A percentile compares a stretch with the other conserved stretches of the same genome.
phyloP scores from a whole-genome alignment of 306 rosid genomes.

The Ormosia semicastrata region DNA sequence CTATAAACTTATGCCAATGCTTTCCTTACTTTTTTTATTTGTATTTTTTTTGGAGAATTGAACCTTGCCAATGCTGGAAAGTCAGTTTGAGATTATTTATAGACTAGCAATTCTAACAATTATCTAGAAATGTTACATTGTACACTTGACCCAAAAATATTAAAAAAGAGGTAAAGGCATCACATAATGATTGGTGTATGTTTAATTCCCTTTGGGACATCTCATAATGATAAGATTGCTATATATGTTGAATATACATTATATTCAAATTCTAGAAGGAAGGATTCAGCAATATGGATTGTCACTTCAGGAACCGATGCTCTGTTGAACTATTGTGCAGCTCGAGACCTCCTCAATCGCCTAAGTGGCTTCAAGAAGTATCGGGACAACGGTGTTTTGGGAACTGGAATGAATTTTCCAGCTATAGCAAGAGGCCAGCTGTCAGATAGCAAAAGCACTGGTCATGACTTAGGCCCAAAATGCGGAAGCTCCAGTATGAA shows the following conservation, averaged over 20 bases:
- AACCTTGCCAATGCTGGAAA: slow-evolving; percentile 13
- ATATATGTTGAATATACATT: slow-evolving; percentile 22
- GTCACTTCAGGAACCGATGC: neutral
- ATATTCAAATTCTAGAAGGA: slow-evolving; percentile 15
- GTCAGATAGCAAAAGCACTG: slow-evolving; percentile 25
- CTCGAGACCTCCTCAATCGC: slow-evolving; percentile 42
- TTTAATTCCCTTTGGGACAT: slow-evolving; percentile 19
- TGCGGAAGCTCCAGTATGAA: neutral
- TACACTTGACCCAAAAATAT: slow-evolving; percentile 22
- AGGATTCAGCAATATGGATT: slow-evolving; percentile 1
- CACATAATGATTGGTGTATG: slow-evolving; percentile 9
- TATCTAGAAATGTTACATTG: slow-evolving; percentile 19
- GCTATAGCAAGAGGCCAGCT: slow-evolving; percentile 92
- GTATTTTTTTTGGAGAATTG: neutral
- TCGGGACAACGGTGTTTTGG: slow-evolving; percentile 59
- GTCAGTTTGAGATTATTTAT: neutral
- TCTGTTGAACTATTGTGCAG: slow-evolving; percentile 6
- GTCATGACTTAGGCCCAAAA: slow-evolving; percentile 4
- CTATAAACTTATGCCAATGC: neutral
- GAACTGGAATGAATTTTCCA: slow-evolving; percentile 92
- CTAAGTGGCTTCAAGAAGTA: slow-evolving; percentile 38
- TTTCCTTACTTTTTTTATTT: neutral
- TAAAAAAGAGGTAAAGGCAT: neutral
- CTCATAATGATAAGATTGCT: neutral
- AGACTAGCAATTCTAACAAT: slow-evolving; percentile 3